Evolutionary conservation across 441 rosid species (phyloP).

Genomic region (Metrosideros polymorpha): DNA sequence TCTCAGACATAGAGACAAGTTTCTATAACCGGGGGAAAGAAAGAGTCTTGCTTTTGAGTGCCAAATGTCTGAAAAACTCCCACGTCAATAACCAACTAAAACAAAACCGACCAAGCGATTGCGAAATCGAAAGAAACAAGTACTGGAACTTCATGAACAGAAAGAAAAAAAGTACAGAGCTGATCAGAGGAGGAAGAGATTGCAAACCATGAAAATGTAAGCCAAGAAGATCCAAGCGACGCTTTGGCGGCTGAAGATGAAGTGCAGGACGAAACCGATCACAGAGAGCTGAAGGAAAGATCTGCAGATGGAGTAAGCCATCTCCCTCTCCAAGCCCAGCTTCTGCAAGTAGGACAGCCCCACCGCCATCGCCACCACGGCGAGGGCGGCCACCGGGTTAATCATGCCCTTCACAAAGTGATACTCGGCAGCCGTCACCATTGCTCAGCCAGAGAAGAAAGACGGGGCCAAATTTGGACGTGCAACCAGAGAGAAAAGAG

Average conservation of each 20-base stretch:
- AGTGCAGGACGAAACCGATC: slow-evolving; percentile 83
- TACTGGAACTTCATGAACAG: neutral
- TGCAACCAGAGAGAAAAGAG: neutral
- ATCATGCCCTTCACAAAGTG: slow-evolving; percentile 56
- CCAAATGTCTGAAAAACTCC: neutral
- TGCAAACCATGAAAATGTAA: slow-evolving; percentile 74
- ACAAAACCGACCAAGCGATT: neutral
- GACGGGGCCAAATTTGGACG: neutral
- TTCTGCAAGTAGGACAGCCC: slow-evolving; percentile 44
- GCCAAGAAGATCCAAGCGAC: slow-evolving; percentile 63
- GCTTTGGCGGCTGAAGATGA: slow-evolving; percentile 51
- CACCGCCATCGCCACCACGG: slow-evolving; percentile 66
- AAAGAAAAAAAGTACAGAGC: neutral
- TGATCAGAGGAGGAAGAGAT: neutral
- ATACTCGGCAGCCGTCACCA: slow-evolving; percentile 22
- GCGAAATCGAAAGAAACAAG: neutral
- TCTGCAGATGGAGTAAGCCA: slow-evolving; percentile 56
- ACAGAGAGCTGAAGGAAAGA: slow-evolving; percentile 79
- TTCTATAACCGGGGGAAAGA: neutral
- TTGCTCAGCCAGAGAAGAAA: neutral
- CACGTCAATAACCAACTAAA: neutral
- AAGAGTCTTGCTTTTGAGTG: neutral
- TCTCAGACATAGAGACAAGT: neutral
- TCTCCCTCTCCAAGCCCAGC: slow-evolving; percentile 62
- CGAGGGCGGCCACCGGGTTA: slow-evolving; percentile 67